phyloP scores from a whole-genome alignment of 1,284 basidiomycete genomes.

The Ceratobasidium theobromae region DNA sequence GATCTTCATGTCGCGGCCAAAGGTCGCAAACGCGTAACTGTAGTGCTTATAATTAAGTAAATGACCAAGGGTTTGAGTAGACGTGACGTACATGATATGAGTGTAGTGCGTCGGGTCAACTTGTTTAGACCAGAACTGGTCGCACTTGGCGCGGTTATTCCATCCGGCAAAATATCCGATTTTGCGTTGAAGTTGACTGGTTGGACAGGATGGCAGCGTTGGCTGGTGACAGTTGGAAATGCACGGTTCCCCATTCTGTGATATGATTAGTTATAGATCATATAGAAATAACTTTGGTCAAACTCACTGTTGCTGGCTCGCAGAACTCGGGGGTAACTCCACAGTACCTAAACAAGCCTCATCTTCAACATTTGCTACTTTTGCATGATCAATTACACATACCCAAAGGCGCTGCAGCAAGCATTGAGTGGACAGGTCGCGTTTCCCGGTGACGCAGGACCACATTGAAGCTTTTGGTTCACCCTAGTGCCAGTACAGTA shows the following conservation, averaged over 20 bases:
- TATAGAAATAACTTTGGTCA: background rate
- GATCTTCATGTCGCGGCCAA: slow-evolving; percentile 20
- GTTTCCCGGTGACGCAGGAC: background rate
- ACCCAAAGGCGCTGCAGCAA: slow-evolving; percentile 16
- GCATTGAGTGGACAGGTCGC: slow-evolving; percentile 12
- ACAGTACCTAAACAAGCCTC: too few species aligned
- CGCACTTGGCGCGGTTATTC: slow-evolving; percentile 3
- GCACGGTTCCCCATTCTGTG: slow-evolving; percentile 13
- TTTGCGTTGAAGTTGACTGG: background rate
- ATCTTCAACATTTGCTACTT: too few species aligned
- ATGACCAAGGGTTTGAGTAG: background rate
- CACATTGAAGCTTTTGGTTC: slow-evolving; percentile 7
- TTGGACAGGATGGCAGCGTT: background rate
- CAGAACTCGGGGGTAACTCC: slow-evolving; percentile 18
- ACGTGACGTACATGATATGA: slow-evolving; percentile 7
- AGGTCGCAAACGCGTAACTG: background rate
- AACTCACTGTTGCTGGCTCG: background rate
- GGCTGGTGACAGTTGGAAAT: slow-evolving; percentile 11
- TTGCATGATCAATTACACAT: too few species aligned
- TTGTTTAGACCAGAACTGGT: slow-evolving; percentile 10
- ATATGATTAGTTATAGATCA: background rate
- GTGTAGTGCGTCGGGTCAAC: background rate
- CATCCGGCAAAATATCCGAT: slow-evolving; percentile 14
- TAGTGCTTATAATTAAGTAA: background rate
- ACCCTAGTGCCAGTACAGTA: background rate